Base-by-base conservation (phyloP, 257 asterid genomes). In the Lycium ferocissimum region DNA sequence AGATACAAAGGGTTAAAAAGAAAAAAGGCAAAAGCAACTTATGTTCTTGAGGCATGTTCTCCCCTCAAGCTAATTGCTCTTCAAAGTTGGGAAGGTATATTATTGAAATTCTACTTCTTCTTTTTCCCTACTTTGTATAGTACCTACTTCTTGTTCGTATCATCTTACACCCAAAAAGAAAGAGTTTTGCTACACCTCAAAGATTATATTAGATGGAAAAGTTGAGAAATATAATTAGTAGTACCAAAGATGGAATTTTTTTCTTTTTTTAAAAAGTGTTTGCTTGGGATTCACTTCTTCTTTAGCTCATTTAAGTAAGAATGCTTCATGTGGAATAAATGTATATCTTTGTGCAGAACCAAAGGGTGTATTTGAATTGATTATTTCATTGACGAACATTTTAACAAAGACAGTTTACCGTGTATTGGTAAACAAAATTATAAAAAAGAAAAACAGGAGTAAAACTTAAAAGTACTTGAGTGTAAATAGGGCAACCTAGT, bases 1-100 rank as follows among this genome's bases (percentile, higher is more conserved):
- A 66, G 81, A 86, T 26, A 69, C 83, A 85, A 89, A 85, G 86
- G 81, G 84, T 69, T 76, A 66, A 89, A 87, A 87, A 83, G 85
- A 61, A 26, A 84, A 86, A 58, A 83, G 73, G 75, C 63, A 85
- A 90, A 90, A 85, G 91, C 17, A 63, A 86, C 54, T 72, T 87
- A 89, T 89, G 89, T 33, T 87, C 83, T 84, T 57, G 71, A 72
- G 58, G 58, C 92, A 88, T 85, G 87, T 88, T 81, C 83, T 83
- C 67, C 80, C 83, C 85, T 67, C 82, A 83, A 69, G 35, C 86
- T 87, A 85, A 78, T 90, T 86, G 87, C 79, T 88, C 87, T 82
- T 85, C 80, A 58, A 79, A 40, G 88, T 83, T 73, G 91, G 91
- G 84, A 85, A 90, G 89, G 92, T 85, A 88, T 88, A 83, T 45